Base-by-base conservation (phyloP, 305 asterid species). In the Nicotiana rustica region DNA sequence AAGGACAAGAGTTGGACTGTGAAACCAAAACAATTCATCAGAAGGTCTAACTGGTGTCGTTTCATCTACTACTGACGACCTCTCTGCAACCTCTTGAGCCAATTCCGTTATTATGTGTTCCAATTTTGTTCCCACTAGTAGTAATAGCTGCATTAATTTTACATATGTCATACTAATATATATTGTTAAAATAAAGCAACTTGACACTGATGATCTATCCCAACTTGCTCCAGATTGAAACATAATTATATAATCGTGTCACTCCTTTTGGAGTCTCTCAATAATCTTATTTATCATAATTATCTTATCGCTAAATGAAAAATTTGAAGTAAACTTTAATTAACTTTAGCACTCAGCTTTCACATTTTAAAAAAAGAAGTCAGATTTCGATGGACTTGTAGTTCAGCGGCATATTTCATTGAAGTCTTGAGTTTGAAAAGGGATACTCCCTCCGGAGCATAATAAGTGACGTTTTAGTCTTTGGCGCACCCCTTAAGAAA, bases 21-120 rank as follows among this genome's bases (percentile, higher is more conserved):
- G 85, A 73, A 96, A 95, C 99, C 99, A 96, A 86, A 95, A 96
- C 52, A 90, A 84, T 56, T 96, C 95, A 77, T 96, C 97, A 17
- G 97, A 89, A 60, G 90, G 98, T 82, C 89, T 90, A 38, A 92
- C 90, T 4, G 81, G 67, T 44, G 87, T 69, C 69, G 77, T 87
- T 0, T 85, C 93, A 55, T 79, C 82, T 14, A 83, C 88, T 14
- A 56, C 90, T 0, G 35, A 13, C 2, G 47, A 62, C 57, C 84
- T 84, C 36, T 87, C 90, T 77, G 86, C 89, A 49, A 90, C 91
- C 3, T 91, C 94, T 79, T 71, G 85, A 0, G 98, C 99, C 84
- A 96, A 83, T 84, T 90, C 84, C 6, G 88, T 87, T 64, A 96
- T 96, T 65, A 96, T 92, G 70, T 96, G 97, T 87, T 96, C 98